A percentile compares a stretch with the other conserved stretches of the same genome.
Evolutionary conservation across 1,284 basidiomycete species (phyloP).

Genomic region (Marasmius sp.): DNA sequence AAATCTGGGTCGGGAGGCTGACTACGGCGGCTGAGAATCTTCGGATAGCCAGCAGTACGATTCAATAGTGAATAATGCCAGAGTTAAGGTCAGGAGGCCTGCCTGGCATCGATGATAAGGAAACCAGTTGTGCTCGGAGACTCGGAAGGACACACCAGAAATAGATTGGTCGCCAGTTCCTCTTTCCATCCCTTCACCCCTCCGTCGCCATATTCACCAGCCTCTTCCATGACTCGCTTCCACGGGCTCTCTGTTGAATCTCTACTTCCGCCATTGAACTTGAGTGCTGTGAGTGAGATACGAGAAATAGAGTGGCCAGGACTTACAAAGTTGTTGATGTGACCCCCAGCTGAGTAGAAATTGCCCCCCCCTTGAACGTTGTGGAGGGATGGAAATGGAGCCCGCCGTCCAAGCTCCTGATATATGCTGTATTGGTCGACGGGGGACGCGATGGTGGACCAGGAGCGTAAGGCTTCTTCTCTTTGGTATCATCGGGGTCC

Average conservation of each 20-base stretch:
- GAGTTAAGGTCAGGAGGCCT: neutral
- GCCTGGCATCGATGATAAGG: neutral
- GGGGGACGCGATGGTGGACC: no score
- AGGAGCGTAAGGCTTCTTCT: no score
- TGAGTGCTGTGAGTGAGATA: no score
- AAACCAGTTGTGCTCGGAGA: neutral
- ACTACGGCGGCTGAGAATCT: neutral
- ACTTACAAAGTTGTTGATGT: no score
- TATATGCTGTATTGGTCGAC: no score
- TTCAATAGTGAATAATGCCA: conserved; percentile 1
- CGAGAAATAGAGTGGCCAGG: no score
- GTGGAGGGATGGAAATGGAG: no score
- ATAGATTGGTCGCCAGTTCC: neutral
- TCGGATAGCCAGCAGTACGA: neutral
- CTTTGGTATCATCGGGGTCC: no score
- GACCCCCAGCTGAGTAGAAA: no score
- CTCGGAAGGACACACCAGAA: neutral
- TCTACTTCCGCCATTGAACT: no score
- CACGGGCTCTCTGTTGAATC: neutral
- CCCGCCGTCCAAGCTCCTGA: no score
- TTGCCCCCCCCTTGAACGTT: no score
- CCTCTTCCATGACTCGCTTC: neutral
- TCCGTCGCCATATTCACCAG: neutral
- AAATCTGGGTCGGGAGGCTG: neutral
- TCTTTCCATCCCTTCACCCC: neutral